phyloP scores from a whole-genome alignment of 306 rosid species.

The Canavalia ensiformis region DNA sequence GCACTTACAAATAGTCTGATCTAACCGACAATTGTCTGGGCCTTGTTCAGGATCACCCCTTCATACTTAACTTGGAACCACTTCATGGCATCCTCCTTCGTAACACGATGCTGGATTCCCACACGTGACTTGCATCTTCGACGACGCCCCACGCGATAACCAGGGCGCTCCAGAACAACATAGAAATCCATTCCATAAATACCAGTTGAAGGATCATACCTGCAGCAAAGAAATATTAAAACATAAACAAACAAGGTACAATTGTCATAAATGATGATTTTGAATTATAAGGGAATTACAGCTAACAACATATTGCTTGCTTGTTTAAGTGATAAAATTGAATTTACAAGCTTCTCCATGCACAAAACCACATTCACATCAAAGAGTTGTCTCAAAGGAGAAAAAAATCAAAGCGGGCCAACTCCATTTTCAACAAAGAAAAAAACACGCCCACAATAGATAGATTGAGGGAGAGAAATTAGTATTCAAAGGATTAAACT shows the following conservation, averaged over 20 bases:
- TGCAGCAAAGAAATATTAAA: conserved; percentile 36
- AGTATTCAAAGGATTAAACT: neutral
- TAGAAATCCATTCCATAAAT: conserved; percentile 92
- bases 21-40: conserved; percentile 59
- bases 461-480: neutral
- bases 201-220: conserved; percentile 93
- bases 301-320: no score
- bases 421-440: no score
- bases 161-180: conserved; percentile 85
- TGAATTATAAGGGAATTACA: neutral
- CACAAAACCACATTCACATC: no score
- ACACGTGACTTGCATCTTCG: conserved; percentile 81
- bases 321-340: no score
- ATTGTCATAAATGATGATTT: neutral
- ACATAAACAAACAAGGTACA: neutral
- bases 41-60: conserved; percentile 91
- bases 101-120: conserved; percentile 88
- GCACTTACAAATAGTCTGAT: neutral
- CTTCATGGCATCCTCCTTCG: conserved; percentile 94
- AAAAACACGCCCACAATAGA: neutral
- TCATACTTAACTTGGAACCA: conserved; percentile 95
- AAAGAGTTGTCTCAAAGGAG: no score
- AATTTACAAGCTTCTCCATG: no score
- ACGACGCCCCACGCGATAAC: conserved; percentile 86
- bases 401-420: no score